Evolutionary conservation across 257 asterid species (phyloP), one percentile per base, ranked within the genome.

Genomic region (Dorcoceras hygrometricum): DNA sequence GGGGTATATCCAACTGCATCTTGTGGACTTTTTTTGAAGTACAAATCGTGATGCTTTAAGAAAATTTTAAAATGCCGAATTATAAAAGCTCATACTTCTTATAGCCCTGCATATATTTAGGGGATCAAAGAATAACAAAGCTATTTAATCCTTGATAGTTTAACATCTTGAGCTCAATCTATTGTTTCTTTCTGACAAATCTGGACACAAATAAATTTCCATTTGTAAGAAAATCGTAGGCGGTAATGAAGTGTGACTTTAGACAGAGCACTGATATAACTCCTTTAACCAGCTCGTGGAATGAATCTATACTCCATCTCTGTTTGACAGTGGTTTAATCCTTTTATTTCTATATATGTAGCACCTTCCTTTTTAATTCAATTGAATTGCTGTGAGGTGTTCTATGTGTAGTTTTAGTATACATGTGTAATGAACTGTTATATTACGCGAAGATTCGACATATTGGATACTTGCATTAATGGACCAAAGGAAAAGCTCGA

Each of bases 401-500:
- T 50, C 23, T 69, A 36, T 73, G 20, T 46, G 14, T 50, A 39
- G 50, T 51, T 67, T 14, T 73, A 58, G 46, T 69, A 58, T 63
- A 20, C 64, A 28, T 66, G 29, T 25, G 78, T 73, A 28, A 71
- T 51, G 19, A 27, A 22, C 56, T 71, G 34, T 72, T 66, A 18
- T 6, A 63, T 57, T 56, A 48, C 23, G 36, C 77, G 67, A 69
- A 89, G 96, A 84, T 90, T 82, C 63, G 95, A 94, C 88, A 89
- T 93, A 55, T 81, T 90, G 88, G 97, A 90, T 65, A 69, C 82
- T 57, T 93, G 99, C 85, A 76, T 83, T n/a, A 88, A 80, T 74
- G 99, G 99, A 61, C 97, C 99, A 73, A 94, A 94, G 59, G 95
- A 88, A 66, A 90, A 89, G 86, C 87, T 94, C 57, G 88, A 90